A percentile compares a stretch with the other conserved stretches of the same genome.
phyloP scores from a whole-genome alignment of 768 basidiomycete genomes.

The Filobasidium wieringae region DNA sequence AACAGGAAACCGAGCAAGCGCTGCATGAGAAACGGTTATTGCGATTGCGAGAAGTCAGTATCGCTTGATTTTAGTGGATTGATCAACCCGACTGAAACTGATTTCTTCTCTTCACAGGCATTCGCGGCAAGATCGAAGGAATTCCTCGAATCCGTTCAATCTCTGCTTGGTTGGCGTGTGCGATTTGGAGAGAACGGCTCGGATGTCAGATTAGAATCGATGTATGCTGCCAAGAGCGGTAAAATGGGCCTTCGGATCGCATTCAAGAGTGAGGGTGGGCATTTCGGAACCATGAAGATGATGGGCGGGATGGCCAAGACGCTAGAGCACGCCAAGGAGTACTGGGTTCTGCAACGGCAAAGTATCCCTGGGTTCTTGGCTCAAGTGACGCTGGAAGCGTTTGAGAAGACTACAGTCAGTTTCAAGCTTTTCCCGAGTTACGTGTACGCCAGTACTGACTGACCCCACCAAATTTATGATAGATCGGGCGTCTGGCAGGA shows the following conservation, averaged over 20 bases:
- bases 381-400: conserved; percentile 75
- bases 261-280: conserved; percentile 38
- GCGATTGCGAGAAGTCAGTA: conserved; percentile 61
- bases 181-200: conserved; percentile 79
- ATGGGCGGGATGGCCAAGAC: conserved; percentile 40
- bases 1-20: conserved; percentile 57
- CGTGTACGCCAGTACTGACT: no score
- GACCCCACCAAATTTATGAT: not conserved
- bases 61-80: not conserved
- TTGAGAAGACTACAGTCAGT: conserved; percentile 54
- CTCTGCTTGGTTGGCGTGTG: conserved; percentile 80
- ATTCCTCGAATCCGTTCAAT: conserved; percentile 79
- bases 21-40: conserved; percentile 68
- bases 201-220: conserved; percentile 73
- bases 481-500: conserved; percentile 29
- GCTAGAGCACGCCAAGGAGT: conserved; percentile 60
- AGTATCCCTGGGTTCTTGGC: conserved; percentile 84
- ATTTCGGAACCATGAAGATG: conserved; percentile 37
- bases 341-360: conserved; percentile 75
- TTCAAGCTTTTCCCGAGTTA: no score
- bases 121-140: conserved; percentile 75
- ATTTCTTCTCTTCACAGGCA: conserved; percentile 44
- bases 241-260: conserved; percentile 63
- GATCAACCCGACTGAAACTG: not conserved
- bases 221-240: conserved; percentile 66